These are phyloP conservation scores for Fusarium nematophilum DNA, from an alignment of 2,329 filamentous ascomycete genomes.

Conservation along the genomic window DNA sequence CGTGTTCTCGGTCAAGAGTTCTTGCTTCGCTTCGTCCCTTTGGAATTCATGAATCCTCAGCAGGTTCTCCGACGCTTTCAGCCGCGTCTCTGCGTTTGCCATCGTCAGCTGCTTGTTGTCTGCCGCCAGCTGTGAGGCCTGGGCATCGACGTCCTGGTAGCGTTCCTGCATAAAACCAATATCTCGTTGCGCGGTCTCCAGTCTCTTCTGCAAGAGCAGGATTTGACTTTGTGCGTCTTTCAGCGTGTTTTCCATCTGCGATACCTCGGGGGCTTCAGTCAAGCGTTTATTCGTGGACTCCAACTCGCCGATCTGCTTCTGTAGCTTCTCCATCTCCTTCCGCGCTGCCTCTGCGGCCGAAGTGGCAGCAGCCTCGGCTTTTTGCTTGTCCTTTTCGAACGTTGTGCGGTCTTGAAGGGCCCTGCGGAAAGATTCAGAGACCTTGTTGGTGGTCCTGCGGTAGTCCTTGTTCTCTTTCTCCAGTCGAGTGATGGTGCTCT, in stretches of 20 bases:
- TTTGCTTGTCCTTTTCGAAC: slow-evolving; percentile 60
- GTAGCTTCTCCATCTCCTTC: slow-evolving; percentile 52
- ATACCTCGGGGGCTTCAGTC: slow-evolving; percentile 36
- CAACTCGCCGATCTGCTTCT: slow-evolving; percentile 52
- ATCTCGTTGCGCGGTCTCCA: slow-evolving; percentile 58
- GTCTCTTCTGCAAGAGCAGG: slow-evolving; percentile 54
- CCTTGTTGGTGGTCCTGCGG: slow-evolving; percentile 55
- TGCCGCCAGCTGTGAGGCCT: slow-evolving; percentile 56
- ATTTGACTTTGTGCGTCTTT: slow-evolving; percentile 53
- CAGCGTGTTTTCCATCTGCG: slow-evolving; percentile 46
- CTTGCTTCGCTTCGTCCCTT: slow-evolving; percentile 48
- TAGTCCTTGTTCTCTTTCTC: slow-evolving; percentile 60
- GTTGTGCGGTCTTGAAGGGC: slow-evolving; percentile 63
- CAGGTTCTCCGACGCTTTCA: slow-evolving; percentile 58
- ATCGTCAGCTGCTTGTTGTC: slow-evolving; percentile 60
- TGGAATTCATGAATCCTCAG: slow-evolving; percentile 61
- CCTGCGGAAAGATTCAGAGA: slow-evolving; percentile 60
- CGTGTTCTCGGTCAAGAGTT: slow-evolving; percentile 51
- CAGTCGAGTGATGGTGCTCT: slow-evolving; percentile 56
- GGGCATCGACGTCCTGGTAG: slow-evolving; percentile 69
- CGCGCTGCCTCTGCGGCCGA: slow-evolving; percentile 41
- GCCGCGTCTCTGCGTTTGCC: slow-evolving; percentile 54
- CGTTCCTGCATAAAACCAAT: slow-evolving; percentile 66
- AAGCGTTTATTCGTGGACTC: slow-evolving; percentile 48
- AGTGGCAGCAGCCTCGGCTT: slow-evolving; percentile 49